Evolutionary conservation across 345 rosid species (phyloP).

Genomic region (Linum trigynum): DNA sequence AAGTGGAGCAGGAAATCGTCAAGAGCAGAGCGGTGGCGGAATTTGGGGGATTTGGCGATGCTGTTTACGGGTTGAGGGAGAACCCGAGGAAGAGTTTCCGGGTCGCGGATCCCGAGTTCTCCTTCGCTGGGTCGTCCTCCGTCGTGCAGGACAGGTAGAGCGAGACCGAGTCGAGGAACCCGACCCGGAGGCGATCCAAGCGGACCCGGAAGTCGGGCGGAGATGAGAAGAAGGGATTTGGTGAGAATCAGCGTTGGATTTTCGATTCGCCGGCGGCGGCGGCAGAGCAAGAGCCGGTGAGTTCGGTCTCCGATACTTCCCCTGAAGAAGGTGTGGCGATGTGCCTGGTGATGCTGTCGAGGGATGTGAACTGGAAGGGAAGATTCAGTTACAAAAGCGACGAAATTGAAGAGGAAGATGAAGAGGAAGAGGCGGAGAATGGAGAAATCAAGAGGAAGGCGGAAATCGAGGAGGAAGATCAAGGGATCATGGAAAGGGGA

Average conservation of each 20-base stretch:
- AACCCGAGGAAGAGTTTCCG: constrained; percentile 28
- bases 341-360: constrained; percentile 26
- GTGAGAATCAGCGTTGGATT: constrained; percentile 6
- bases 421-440: not conserved
- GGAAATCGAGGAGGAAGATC: constrained; percentile 6
- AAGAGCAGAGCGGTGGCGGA: constrained; percentile 11
- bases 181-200: constrained; percentile 25
- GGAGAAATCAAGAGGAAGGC: not conserved
- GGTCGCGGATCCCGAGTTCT: constrained; percentile 32
- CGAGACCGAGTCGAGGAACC: constrained; percentile 29
- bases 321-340: constrained; percentile 24
- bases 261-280: constrained; percentile 1
- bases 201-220: constrained; percentile 16
- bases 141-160: constrained; percentile 25
- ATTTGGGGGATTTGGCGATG: not conserved
- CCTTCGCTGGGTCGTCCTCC: constrained; percentile 12
- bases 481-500: not conserved
- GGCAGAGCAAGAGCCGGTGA: constrained; percentile 19
- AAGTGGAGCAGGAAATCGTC: constrained; percentile 8
- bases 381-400: not conserved
- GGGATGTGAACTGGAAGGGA: constrained; percentile 16
- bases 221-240: not conserved
- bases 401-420: not conserved
- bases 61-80: constrained; percentile 22
- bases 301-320: constrained; percentile 25